Conservation (phyloP, 257 asterid genomes). For the Solanum arcanum region DNA sequence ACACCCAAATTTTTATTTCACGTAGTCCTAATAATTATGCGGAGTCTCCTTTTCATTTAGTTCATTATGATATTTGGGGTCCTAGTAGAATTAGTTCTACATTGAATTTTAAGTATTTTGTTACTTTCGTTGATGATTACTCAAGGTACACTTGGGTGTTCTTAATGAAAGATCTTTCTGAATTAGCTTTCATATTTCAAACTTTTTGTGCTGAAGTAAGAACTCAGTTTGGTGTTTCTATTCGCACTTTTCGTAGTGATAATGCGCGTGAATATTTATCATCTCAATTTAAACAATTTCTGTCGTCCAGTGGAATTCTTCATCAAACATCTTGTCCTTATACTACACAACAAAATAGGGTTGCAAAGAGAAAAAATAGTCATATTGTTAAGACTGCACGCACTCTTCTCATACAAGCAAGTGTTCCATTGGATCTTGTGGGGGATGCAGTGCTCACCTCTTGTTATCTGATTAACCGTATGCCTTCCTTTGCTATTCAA, state of each 20-base stretch:
- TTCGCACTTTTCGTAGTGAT: neutral
- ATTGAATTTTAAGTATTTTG: neutral
- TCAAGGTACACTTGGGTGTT: neutral
- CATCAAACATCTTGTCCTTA: neutral
- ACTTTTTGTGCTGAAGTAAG: neutral
- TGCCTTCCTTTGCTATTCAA: neutral
- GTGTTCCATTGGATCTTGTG: neutral
- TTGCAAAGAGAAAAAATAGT: neutral
- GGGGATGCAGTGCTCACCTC: neutral
- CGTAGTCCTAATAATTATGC: neutral
- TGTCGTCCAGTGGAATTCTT: neutral
- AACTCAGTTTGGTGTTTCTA: neutral
- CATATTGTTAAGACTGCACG: neutral
- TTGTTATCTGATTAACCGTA: neutral
- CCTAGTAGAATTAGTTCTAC: neutral
- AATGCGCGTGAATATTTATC: neutral
- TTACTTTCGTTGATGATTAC: neutral
- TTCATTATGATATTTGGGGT: neutral
- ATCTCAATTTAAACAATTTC: neutral
- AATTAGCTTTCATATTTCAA: neutral
- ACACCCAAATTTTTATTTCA: neutral
- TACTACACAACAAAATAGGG: neutral
- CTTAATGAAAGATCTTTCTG: neutral
- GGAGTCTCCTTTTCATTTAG: neutral
- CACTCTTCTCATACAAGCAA: neutral